Evolutionary conservation across 805 yeast genomes (phyloP).

Genomic region (Candida maris): DNA sequence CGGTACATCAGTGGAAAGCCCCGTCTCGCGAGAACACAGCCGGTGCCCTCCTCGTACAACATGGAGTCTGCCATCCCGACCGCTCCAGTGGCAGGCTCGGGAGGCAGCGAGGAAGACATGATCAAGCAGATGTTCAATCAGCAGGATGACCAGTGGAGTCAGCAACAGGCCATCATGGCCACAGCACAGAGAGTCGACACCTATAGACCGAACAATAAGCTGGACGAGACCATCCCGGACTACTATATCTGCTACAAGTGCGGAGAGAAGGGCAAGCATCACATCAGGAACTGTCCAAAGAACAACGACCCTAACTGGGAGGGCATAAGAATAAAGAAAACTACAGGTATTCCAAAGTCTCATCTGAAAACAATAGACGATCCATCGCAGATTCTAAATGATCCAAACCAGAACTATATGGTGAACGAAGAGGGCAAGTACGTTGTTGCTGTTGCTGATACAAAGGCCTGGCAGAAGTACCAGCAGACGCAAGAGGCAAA

Average conservation of each 20-base stretch:
- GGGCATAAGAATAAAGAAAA: constrained; percentile 83
- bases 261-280: constrained; percentile 88
- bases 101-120: constrained; percentile 72
- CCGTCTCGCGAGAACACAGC: constrained; percentile 30
- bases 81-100: constrained; percentile 14
- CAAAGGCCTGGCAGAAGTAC: constrained; percentile 82
- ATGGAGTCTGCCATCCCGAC: constrained; percentile 11
- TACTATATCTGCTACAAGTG: constrained; percentile 96
- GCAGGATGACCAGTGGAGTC: constrained; percentile 93
- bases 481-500: constrained; percentile 60
- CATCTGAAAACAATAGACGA: constrained; percentile 83
- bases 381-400: constrained; percentile 55
- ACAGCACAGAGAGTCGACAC: constrained; percentile 66
- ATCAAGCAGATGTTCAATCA: constrained; percentile 88
- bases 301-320: constrained; percentile 91
- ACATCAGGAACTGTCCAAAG: constrained; percentile 95
- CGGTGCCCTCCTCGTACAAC: constrained; percentile 12
- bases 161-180: constrained; percentile 88
- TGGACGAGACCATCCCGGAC: constrained; percentile 85
- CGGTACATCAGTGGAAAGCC: constrained; percentile 76
- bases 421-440: constrained; percentile 93
- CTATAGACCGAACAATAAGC: constrained; percentile 27
- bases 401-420: constrained; percentile 59
- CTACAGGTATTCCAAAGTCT: constrained; percentile 96
- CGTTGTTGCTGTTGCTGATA: constrained; percentile 94